Percentiles rank a stretch among this genome's conserved stretches.
These are phyloP conservation scores for Pueraria montana DNA, from an alignment of 306 rosid genomes.

Conservation along the genomic window DNA sequence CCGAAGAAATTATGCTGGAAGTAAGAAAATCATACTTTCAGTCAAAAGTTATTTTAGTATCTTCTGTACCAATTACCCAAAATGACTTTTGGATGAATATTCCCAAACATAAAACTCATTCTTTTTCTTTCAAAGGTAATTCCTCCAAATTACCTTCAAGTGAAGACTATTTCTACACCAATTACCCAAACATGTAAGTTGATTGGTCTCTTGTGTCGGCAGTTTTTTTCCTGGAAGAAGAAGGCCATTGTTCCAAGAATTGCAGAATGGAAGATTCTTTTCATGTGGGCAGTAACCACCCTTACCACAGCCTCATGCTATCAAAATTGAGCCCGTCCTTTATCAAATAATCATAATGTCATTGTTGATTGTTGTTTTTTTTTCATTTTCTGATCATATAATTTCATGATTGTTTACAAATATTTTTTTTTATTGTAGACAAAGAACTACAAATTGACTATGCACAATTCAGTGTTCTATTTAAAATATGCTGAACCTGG, in stretches of 20 bases:
- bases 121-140: constrained; percentile 18
- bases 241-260: constrained; percentile 3
- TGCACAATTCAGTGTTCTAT: not conserved
- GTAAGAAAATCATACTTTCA: not conserved
- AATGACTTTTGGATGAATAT: constrained; percentile 23
- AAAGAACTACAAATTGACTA: not conserved
- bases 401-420: not conserved
- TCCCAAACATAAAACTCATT: not conserved
- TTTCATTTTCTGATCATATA: not conserved
- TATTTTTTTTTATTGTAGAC: not conserved
- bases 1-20: constrained; percentile 4
- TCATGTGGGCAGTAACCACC: not conserved
- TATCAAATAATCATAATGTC: not conserved
- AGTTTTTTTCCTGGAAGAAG: not conserved
- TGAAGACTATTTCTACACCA: not conserved
- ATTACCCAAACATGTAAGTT: not conserved
- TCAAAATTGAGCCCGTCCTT: not conserved
- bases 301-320: not conserved
- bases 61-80: not conserved
- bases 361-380: not conserved
- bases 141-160: not conserved
- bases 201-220: not conserved
- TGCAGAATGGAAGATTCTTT: not conserved
- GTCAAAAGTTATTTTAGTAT: constrained; percentile 8
- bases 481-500: constrained; percentile 26